phyloP scores from a whole-genome alignment of 257 asterid genomes.

The Thymus mandschuricus region DNA sequence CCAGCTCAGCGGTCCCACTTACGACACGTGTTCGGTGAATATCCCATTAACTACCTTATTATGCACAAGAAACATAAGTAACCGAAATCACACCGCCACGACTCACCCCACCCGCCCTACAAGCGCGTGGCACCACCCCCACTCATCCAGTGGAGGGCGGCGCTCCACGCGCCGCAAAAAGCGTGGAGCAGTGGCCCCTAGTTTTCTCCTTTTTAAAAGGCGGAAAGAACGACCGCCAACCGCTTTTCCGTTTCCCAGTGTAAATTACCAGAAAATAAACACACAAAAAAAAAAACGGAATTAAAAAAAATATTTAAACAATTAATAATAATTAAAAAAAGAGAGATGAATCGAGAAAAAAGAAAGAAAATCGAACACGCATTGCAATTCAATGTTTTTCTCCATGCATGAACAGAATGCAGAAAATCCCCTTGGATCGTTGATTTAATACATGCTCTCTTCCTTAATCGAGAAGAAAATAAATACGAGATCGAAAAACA shows the following conservation, averaged over 20 bases:
- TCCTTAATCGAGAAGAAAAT: not conserved
- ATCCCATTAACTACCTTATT: slow-evolving; percentile 36
- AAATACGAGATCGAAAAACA: not conserved
- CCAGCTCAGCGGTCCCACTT: slow-evolving; percentile 33
- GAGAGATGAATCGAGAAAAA: not conserved
- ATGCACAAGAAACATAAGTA: slow-evolving; percentile 34
- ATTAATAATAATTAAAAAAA: not conserved
- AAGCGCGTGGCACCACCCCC: slow-evolving; percentile 22
- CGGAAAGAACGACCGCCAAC: slow-evolving; percentile 45
- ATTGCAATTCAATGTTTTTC: not conserved
- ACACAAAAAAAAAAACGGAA: too few species aligned
- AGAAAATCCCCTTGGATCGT: too few species aligned
- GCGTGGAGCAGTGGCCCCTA: slow-evolving; percentile 10
- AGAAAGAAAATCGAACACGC: not conserved
- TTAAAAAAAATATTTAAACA: too few species aligned
- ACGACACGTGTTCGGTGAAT: slow-evolving; percentile 52
- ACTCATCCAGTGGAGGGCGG: not conserved
- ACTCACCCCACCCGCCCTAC: not conserved
- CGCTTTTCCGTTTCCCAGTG: slow-evolving; percentile 30
- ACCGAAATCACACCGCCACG: slow-evolving; percentile 42
- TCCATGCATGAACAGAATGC: slow-evolving; percentile 22
- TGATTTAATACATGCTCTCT: not conserved
- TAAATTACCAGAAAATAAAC: not conserved
- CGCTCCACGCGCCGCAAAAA: not conserved
- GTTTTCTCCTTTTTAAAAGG: slow-evolving; percentile 24